phyloP scores from a whole-genome alignment of 768 basidiomycete genomes.

The Kwoniella dendrophila region DNA sequence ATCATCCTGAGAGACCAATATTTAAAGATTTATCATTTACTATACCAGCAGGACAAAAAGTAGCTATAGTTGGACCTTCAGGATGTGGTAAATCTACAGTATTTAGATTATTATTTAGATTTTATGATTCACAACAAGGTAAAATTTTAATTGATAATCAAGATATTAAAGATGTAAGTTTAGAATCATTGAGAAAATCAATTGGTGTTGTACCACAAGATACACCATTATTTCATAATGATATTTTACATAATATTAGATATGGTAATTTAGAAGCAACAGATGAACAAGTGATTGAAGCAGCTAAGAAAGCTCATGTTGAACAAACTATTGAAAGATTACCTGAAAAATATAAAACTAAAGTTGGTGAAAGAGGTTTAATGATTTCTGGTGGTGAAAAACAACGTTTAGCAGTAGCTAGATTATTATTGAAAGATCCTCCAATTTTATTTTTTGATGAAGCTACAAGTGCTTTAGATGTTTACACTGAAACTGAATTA shows the following conservation, averaged over 20 bases:
- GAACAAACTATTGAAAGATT: constrained; percentile 75
- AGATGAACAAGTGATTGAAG: constrained; percentile 85
- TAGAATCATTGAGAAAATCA: constrained; percentile 69
- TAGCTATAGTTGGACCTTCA: constrained; percentile 94
- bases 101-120: constrained; percentile 88
- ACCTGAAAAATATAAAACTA: constrained; percentile 83
- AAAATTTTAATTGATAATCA: constrained; percentile 82
- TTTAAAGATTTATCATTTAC: constrained; percentile 85
- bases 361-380: constrained; percentile 91
- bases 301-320: constrained; percentile 82
- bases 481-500: constrained; percentile 89
- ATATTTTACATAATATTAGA: constrained; percentile 91
- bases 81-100: constrained; percentile 98
- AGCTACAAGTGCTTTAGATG: constrained; percentile 94
- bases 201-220: constrained; percentile 98
- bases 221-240: constrained; percentile 93
- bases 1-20: constrained; percentile 88
- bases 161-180: constrained; percentile 71
- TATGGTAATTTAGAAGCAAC: constrained; percentile 86
- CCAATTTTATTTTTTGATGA: constrained; percentile 98
- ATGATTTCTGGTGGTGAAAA: constrained; percentile 99
- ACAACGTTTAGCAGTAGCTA: constrained; percentile 90
- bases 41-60: constrained; percentile 93
- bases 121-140: constrained; percentile 83
- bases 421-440: constrained; percentile 90